Evolutionary conservation across 2,329 filamentous ascomycete species (phyloP), one percentile per base, ranked within the genome.

Genomic region (Sclerotinia borealis): DNA sequence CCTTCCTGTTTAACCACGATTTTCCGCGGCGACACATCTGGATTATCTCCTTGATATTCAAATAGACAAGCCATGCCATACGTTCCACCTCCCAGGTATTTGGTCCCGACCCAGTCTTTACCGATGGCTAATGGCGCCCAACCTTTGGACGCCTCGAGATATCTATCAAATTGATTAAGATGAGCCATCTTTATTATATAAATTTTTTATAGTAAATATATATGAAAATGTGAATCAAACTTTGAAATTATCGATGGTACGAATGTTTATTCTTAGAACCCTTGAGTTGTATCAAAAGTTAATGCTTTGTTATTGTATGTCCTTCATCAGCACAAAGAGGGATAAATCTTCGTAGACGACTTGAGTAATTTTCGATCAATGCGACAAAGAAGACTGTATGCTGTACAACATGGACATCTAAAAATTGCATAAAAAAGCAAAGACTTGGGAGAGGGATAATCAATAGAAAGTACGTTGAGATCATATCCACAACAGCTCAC

Each of bases 11-110:
- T 61, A 9, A 61, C 58, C 27, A 61, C 58, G 2, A 61, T 13
- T 8, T 41, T 4, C 5, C 47, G 58, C 25, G 47, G 58, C 13
- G 13, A 22, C 4, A 61, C 47, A 19, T 52, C 17, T 15, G 6
- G 19, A 17, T 61, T 17, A 5, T 25, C 2, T 25, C 58, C 58
- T 4, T 27, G 19, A 43, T 61, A 61, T 41, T 43, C 58, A 25
- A 61, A 61, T 11, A 54, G 58, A 13, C 47, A 31, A 25, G 58
- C 58, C 27, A 61, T 54, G 15, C 58, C 58, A 54, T 61, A 61
- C 3, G 36, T 5, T 19, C 58, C 58, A 13, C n/a, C 47, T 8
- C 58, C 58, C 15, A 61, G 27, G 49, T 31, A 39, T 11, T 15
- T 61, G 34, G n/a, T 27, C n/a, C 25, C 58, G 2, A 61, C 58